These are phyloP conservation scores for Hordeum marinum DNA, from an alignment of 176 grass and related monocot species.

Conservation along the genomic window DNA sequence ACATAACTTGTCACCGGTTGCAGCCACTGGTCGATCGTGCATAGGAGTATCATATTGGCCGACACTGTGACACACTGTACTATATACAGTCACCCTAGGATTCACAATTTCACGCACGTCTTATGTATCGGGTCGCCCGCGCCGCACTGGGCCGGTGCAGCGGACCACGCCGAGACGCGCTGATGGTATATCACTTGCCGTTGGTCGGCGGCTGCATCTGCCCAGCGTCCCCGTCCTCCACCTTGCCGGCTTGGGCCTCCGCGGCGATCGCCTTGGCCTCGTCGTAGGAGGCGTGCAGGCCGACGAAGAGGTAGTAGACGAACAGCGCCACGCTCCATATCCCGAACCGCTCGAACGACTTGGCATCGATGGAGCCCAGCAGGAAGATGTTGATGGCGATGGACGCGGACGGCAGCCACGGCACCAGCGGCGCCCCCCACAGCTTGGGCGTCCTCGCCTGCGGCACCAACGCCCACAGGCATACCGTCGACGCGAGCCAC, in stretches of 20 bases:
- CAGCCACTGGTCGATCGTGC: too few relatives aligned
- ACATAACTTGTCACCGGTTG: too few relatives aligned
- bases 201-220: not conserved
- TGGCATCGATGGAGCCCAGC: constrained; percentile 79
- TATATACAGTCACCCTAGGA: not conserved
- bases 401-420: constrained; percentile 71
- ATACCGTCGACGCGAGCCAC: constrained; percentile 39
- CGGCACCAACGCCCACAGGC: constrained; percentile 48
- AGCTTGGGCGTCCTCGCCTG: constrained; percentile 44
- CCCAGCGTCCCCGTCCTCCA: constrained; percentile 28
- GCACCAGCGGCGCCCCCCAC: constrained; percentile 62
- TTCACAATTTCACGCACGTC: not conserved
- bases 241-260: constrained; percentile 4
- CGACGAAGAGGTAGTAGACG: constrained; percentile 86
- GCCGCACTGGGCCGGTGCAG: too few relatives aligned
- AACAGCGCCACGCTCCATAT: constrained; percentile 60
- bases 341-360: constrained; percentile 73
- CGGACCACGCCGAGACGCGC: too few relatives aligned
- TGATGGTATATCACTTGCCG: not conserved
- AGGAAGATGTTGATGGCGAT: constrained; percentile 86
- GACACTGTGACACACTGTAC: not conserved
- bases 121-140: not conserved
- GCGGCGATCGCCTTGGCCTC: constrained; percentile 36
- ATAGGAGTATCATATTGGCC: too few relatives aligned
- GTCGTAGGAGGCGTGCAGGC: constrained; percentile 89